Conservation (phyloP, 1,139 yeast species). For the Blastobotrys apis region DNA sequence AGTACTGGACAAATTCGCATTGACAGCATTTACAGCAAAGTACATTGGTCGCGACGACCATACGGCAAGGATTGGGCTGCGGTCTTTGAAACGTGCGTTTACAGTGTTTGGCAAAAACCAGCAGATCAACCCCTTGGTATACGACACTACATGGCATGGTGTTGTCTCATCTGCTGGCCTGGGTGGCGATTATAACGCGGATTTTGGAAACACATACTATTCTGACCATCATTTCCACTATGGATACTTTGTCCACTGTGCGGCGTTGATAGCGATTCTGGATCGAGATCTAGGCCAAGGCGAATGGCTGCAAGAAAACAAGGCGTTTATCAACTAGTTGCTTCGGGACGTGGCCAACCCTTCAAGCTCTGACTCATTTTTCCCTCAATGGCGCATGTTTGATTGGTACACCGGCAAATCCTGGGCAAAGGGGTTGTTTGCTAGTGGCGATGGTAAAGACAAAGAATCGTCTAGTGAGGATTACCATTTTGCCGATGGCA, state of each 20-base stretch:
- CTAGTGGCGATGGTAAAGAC: conserved; percentile 62
- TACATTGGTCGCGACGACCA: conserved; percentile 44
- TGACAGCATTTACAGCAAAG: conserved; percentile 54
- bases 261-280: conserved; percentile 55
- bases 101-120: conserved; percentile 44
- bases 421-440: conserved; percentile 68
- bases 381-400: conserved; percentile 65
- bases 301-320: conserved; percentile 54
- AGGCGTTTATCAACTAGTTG: conserved; percentile 52
- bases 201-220: conserved; percentile 61
- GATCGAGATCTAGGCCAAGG: conserved; percentile 41
- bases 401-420: conserved; percentile 77
- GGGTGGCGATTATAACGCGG: conserved; percentile 43
- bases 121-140: conserved; percentile 58
- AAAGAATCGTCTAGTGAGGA: conserved; percentile 73
- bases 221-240: conserved; percentile 77
- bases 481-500: conserved; percentile 59
- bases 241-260: conserved; percentile 68
- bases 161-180: conserved; percentile 51
- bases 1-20: conserved; percentile 63
- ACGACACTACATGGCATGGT: conserved; percentile 66
- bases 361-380: conserved; percentile 43
- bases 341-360: conserved; percentile 73
- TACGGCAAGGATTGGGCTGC: conserved; percentile 42
- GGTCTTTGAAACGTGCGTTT: conserved; percentile 51